Evolutionary conservation across 331 rosid species (phyloP).

Genomic region (Arachis monticola): DNA sequence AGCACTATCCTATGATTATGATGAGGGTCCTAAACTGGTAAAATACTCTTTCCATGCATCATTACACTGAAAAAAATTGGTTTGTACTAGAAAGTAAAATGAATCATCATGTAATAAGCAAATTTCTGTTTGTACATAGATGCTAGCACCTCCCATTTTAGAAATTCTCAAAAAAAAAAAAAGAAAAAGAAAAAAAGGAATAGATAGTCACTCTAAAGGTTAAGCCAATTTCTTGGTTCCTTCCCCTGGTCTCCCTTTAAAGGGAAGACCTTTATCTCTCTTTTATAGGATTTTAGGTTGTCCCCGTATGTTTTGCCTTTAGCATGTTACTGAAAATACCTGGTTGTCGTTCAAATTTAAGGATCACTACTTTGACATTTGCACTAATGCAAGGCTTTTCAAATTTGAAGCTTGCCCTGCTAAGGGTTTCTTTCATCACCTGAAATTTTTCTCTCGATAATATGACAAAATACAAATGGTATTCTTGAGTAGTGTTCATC

Average conservation of each 20-base stretch:
- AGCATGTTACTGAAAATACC: background rate
- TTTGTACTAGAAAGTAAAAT: conserved; percentile 19
- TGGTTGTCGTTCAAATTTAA: background rate
- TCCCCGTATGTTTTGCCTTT: background rate
- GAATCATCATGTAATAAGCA: conserved; percentile 6
- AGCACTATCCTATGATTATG: conserved; percentile 78
- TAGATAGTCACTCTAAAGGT: conserved; percentile 1
- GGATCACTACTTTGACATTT: conserved; percentile 6
- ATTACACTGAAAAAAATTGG: conserved; percentile 12
- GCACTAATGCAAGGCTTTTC: conserved; percentile 12
- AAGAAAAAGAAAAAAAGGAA: conserved; percentile 15
- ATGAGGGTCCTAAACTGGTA: conserved; percentile 95
- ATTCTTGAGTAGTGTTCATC: background rate
- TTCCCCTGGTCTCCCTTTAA: conserved; percentile 9
- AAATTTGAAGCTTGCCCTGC: background rate
- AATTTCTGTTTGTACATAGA: conserved; percentile 14
- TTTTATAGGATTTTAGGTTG: background rate
- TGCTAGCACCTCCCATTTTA: background rate
- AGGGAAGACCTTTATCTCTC: conserved; percentile 1
- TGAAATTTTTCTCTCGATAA: conserved; percentile 13
- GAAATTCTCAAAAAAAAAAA: conserved; percentile 23
- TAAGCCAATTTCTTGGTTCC: conserved; percentile 30
- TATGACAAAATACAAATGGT: conserved; percentile 8
- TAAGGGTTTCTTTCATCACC: background rate
- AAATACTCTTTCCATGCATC: conserved; percentile 34